A percentile compares a stretch with the other conserved stretches of the same genome.
Evolutionary conservation across 148 eudicot genomes (phyloP).

Genomic region (Rhododendron kiyosumense): DNA sequence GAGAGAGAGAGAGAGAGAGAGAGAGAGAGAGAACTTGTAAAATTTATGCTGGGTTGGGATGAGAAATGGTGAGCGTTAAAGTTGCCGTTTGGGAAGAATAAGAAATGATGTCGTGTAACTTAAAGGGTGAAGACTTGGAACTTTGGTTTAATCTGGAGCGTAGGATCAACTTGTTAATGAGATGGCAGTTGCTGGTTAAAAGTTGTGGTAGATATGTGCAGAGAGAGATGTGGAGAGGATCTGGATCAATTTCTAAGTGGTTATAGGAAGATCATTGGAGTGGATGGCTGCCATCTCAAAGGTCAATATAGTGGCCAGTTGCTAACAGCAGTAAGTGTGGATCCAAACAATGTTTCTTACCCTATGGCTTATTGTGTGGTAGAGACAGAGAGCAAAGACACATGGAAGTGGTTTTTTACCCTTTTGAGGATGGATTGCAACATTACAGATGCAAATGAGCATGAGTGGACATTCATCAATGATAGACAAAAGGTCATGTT

Average conservation of each 20-base stretch:
- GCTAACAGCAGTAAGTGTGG: neutral
- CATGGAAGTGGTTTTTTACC: neutral
- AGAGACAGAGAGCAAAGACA: neutral
- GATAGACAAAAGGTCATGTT: neutral
- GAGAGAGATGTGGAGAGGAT: too few relatives aligned
- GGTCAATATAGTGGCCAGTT: neutral
- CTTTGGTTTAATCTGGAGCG: too few relatives aligned
- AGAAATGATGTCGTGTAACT: too few relatives aligned
- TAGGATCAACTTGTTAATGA: too few relatives aligned
- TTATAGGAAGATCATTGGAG: neutral
- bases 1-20: too few relatives aligned
- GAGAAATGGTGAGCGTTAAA: too few relatives aligned
- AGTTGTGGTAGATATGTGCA: too few relatives aligned
- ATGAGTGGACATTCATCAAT: neutral
- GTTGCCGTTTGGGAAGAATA: too few relatives aligned
- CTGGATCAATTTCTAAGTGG: neutral
- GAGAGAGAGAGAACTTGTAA: too few relatives aligned
- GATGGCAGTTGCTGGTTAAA: too few relatives aligned
- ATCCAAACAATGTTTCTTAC: neutral
- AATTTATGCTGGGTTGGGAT: too few relatives aligned
- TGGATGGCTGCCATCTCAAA: neutral
- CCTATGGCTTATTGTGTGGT: neutral
- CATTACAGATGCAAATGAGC: neutral
- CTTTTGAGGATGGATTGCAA: neutral
- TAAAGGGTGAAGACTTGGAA: too few relatives aligned